Conservation (phyloP, 73 alveolate genomes). For the Paramecium bursaria region DNA sequence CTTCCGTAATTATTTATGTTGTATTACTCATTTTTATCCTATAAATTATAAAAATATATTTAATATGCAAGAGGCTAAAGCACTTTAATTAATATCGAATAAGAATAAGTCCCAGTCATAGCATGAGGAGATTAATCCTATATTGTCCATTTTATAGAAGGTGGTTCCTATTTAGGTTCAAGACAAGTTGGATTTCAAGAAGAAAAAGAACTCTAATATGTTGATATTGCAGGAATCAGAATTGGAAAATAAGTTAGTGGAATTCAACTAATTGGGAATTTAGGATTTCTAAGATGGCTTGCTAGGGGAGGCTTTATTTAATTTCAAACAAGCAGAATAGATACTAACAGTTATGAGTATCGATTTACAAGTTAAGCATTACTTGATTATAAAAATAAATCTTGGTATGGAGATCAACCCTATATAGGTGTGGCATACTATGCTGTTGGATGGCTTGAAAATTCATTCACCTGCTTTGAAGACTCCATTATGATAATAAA, state of each 20-base stretch:
- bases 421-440: slow-evolving; percentile 48
- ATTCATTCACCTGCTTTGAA: slow-evolving; percentile 58
- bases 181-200: too few relatives aligned
- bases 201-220: too few relatives aligned
- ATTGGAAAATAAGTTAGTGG: slow-evolving; percentile 38
- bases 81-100: too few relatives aligned
- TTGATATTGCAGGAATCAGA: too few relatives aligned
- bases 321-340: slow-evolving; percentile 59
- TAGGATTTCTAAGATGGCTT: slow-evolving; percentile 3
- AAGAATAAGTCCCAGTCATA: too few relatives aligned
- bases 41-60: too few relatives aligned
- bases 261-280: slow-evolving; percentile 18
- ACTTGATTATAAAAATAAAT: slow-evolving; percentile 34
- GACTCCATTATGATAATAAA: slow-evolving; percentile 34
- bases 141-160: too few relatives aligned
- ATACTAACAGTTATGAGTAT: slow-evolving; percentile 34
- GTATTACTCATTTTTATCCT: slow-evolving; percentile 28
- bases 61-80: too few relatives aligned
- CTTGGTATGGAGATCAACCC: slow-evolving; percentile 25
- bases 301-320: background rate
- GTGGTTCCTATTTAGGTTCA: too few relatives aligned
- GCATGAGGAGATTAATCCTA: too few relatives aligned
- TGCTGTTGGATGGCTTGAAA: slow-evolving; percentile 50
- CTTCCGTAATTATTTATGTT: slow-evolving; percentile 22
- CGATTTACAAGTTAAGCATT: background rate